A percentile compares a stretch with the other conserved stretches of the same genome.
Conservation (phyloP, 2,329 filamentous ascomycete species). For the Hypoxylon sp. region DNA sequence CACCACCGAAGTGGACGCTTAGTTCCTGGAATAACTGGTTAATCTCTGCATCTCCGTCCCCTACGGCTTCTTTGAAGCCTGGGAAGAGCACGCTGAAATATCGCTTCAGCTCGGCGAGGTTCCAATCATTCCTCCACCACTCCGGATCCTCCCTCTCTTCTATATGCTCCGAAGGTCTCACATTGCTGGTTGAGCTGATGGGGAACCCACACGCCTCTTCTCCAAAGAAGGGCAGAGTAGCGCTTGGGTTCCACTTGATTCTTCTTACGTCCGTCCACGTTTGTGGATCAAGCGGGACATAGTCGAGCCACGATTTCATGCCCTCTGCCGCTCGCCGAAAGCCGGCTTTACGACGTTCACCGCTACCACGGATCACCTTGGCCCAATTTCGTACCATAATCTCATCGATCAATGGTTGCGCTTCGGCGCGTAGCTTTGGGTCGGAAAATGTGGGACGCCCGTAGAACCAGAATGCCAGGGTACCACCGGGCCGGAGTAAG, state of each 20-base stretch:
- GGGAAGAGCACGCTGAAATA: slow-evolving; percentile 28
- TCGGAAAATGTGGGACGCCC: slow-evolving; percentile 27
- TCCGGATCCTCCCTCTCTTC: slow-evolving; percentile 19
- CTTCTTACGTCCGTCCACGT: slow-evolving; percentile 22
- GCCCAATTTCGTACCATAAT: slow-evolving; percentile 33
- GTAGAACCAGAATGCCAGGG: slow-evolving; percentile 33
- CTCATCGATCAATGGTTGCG: slow-evolving; percentile 21
- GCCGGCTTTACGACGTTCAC: slow-evolving; percentile 17
- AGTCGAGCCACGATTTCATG: slow-evolving; percentile 31
- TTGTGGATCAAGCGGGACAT: slow-evolving; percentile 17
- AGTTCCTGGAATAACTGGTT: slow-evolving; percentile 15
- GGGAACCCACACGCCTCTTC: slow-evolving; percentile 29
- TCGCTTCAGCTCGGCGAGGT: slow-evolving; percentile 20
- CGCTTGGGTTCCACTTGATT: slow-evolving; percentile 30
- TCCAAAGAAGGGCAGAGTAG: slow-evolving; percentile 20
- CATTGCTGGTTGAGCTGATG: slow-evolving; percentile 11
- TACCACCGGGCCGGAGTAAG: slow-evolving; percentile 23
- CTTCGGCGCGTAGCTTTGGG: slow-evolving; percentile 5
- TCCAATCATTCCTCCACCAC: slow-evolving; percentile 26
- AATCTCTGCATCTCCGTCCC: slow-evolving; percentile 19
- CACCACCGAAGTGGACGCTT: slow-evolving; percentile 8
- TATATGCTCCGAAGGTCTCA: slow-evolving; percentile 4
- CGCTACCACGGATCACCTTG: slow-evolving; percentile 25
- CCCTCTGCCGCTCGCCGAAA: slow-evolving; percentile 28
- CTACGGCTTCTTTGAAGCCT: slow-evolving; percentile 20